A percentile compares a stretch with the other conserved stretches of the same genome.
Evolutionary conservation across 2,329 filamentous ascomycete species (phyloP).

Genomic region (Fusarium concolor): DNA sequence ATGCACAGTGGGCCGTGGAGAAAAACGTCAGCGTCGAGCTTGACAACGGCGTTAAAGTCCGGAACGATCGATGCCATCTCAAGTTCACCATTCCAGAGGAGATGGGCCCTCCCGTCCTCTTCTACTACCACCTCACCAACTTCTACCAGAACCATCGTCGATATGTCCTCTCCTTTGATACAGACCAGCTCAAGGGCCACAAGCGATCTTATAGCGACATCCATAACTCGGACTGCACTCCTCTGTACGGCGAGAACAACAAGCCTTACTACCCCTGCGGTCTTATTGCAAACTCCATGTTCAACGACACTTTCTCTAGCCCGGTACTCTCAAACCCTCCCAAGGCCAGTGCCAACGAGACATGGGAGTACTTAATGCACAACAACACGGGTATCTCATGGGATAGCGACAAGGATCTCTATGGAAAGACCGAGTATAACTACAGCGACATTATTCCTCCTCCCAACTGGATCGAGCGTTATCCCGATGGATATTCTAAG

Average conservation of each 20-base stretch:
- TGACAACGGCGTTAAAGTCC: constrained; percentile 49
- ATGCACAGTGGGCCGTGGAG: constrained; percentile 58
- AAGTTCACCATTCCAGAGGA: constrained; percentile 83
- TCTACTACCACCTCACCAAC: constrained; percentile 96
- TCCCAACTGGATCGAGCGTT: constrained; percentile 83
- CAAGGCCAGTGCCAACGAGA: constrained; percentile 45
- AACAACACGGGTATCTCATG: constrained; percentile 83
- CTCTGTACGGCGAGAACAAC: constrained; percentile 70
- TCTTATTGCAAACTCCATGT: constrained; percentile 94
- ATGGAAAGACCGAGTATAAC: constrained; percentile 76
- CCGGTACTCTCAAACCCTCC: constrained; percentile 70
- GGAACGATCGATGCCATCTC: constrained; percentile 73
- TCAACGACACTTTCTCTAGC: constrained; percentile 88
- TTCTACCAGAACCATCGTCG: constrained; percentile 99
- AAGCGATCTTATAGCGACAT: constrained; percentile 71
- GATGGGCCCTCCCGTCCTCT: constrained; percentile 83
- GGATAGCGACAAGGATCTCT: constrained; percentile 83
- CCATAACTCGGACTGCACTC: constrained; percentile 77
- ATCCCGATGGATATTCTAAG: constrained; percentile 75
- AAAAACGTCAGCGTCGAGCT: constrained; percentile 53
- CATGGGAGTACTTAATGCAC: constrained; percentile 77
- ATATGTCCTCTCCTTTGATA: constrained; percentile 91
- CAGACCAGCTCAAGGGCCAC: constrained; percentile 81
- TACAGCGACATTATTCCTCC: constrained; percentile 78
- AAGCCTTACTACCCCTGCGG: constrained; percentile 94